Base-by-base conservation (phyloP, 441 rosid species). In the Aleurites moluccanus region DNA sequence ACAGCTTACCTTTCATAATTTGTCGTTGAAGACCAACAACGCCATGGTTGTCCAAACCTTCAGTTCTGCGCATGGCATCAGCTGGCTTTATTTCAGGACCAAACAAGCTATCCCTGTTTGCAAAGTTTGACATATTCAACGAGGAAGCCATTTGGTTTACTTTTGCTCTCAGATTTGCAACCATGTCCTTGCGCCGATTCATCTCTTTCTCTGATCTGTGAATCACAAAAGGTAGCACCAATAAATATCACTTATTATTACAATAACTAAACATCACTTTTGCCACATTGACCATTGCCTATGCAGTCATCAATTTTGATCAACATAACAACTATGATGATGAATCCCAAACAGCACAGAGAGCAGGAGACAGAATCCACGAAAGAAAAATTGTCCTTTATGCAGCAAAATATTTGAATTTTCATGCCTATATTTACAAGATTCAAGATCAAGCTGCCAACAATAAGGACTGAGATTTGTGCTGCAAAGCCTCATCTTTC, bases 191-290 rank as follows among this genome's bases (percentile, higher is more conserved):
- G 64, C 96, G 97, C 57, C 92, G 90, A 64, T 94, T 94, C 94
- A 92, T 88, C 87, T 94, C 99, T 82, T 89, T 94, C 79, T 94
- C 98, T 20, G 97, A 89, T 70, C 97, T 95, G 91, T 59, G 16
- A 27, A 77, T 56, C 49, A 74, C 23, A 80, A 74, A 61, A 56
- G 20, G 53, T 33, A 73, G 47, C 42, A 70, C 50, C n/a, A 11
- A 68, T 27, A 77, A 60, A 11, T 7, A 57, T 65, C 55, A 33
- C n/a, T n/a, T n/a, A 30, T 64, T 28, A 50, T 18, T 38, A 63
- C 30, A 64, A 8, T n/a, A 67, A 70, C 15, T 18, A 25, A 72
- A 52, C 20, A 52, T 30, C 64, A 50, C 30, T 59, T 52, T 13
- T 27, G 11, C 50, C 73, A 28, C 8, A 42, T 27, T 21, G 28